Evolutionary conservation across 2,329 filamentous ascomycete species (phyloP), one percentile per base, ranked within the genome.

Genomic region (Alternaria brassicae): DNA sequence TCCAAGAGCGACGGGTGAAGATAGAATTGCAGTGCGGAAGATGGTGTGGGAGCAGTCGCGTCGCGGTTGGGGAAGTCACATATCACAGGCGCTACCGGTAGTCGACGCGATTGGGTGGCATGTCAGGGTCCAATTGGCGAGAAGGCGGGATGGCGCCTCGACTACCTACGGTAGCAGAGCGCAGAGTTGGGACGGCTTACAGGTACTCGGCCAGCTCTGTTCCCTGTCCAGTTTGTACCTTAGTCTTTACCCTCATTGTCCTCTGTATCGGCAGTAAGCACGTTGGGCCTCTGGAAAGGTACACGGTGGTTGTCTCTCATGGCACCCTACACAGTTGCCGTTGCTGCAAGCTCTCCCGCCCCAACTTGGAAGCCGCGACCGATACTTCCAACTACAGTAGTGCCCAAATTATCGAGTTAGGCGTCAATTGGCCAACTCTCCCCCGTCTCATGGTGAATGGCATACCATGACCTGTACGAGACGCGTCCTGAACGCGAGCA

Each of bases 31-130:
- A 53, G 12, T 21, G 21, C n/a, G 41, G 37, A 25, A 58, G 58
- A 62, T 69, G 63, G 68, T 65, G 63, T 57, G 58, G 49, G 28
- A 40, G 28, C 42, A 39, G 69, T 65, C 68, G 68, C 69, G 69
- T 65, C 60, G 57, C 45, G 60, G 65, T 65, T 66, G 62, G 60
- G 59, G 56, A 64, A 61, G 60, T 63, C 40, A 58, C 61, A 69
- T 60, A 69, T 42, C 37, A 44, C 32, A 32, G 44, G 47, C 58
- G 51, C 53, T 58, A n/a, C n/a, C n/a, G n/a, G n/a, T n/a, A 60
- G 58, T 40, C 64, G 54, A 58, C 65, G 65, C 65, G 63, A 64
- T 61, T 62, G 61, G 55, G 56, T 56, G 60, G 47, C 60, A 44
- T 32, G 50, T 45, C 57, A 64, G 65, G 63, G 63, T 66, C 63